phyloP scores from a whole-genome alignment of 2,329 filamentous ascomycete genomes.

The Colletotrichum sp. region DNA sequence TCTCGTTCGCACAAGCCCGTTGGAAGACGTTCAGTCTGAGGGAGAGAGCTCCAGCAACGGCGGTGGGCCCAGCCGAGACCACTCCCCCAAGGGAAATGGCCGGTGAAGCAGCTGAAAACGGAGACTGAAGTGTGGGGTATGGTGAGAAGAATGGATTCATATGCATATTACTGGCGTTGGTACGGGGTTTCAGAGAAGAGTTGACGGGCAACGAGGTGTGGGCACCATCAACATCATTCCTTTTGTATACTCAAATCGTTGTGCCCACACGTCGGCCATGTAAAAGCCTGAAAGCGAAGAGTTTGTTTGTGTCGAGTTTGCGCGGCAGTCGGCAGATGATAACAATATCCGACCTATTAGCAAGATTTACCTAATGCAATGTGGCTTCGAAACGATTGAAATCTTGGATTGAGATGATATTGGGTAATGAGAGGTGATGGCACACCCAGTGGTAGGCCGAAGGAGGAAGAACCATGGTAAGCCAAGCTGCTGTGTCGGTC shows the following conservation, averaged over 20 bases:
- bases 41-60: constrained; percentile 27
- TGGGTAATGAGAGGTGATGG: not conserved
- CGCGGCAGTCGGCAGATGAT: not conserved
- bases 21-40: constrained; percentile 34
- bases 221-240: not conserved
- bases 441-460: not conserved
- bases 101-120: not conserved
- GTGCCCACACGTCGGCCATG: not conserved
- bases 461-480: not conserved
- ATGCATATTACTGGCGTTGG: not conserved
- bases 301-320: not conserved
- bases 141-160: not conserved
- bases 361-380: constrained; percentile 18
- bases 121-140: not conserved
- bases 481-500: not conserved
- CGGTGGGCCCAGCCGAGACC: constrained; percentile 1
- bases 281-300: not conserved
- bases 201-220: not conserved
- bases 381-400: not conserved
- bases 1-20: constrained; percentile 32
- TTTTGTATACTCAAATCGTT: not conserved
- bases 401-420: not conserved
- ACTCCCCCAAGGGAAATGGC: not conserved
- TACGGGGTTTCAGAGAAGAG: not conserved
- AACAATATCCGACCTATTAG: not conserved